Conservation (phyloP, 192 early-diverging fungal species). For the Coemansia guatemalensis region DNA sequence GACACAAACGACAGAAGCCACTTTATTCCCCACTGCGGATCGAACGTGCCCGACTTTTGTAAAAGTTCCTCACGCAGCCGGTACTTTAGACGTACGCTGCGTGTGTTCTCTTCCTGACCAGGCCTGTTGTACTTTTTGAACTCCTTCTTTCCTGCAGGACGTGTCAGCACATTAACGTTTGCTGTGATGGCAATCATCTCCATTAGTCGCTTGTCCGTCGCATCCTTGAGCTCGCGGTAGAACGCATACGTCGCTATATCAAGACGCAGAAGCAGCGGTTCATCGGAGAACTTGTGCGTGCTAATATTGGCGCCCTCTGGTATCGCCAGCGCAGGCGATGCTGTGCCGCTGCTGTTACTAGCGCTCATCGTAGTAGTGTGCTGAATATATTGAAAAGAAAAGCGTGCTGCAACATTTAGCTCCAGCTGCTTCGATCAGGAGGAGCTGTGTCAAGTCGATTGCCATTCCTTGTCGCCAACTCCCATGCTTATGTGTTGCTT, state of each 20-base stretch:
- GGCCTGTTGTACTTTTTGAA: constrained; percentile 28
- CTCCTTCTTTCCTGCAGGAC: constrained; percentile 34
- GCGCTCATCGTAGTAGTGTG: too few relatives aligned
- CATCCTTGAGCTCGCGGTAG: constrained; percentile 12
- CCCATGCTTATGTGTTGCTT: too few relatives aligned
- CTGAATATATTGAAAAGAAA: too few relatives aligned
- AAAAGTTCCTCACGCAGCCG: constrained; percentile 24
- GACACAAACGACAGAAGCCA: constrained; percentile 44
- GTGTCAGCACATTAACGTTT: constrained; percentile 26
- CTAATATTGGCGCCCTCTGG: constrained; percentile 6
- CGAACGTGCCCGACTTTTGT: constrained; percentile 28
- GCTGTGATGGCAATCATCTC: constrained; percentile 24
- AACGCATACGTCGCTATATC: constrained; percentile 35
- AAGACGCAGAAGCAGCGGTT: constrained; percentile 45
- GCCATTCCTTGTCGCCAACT: too few relatives aligned
- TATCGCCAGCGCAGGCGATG: not conserved
- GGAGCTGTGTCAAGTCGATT: too few relatives aligned
- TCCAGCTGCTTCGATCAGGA: too few relatives aligned
- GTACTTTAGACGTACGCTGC: constrained; percentile 37
- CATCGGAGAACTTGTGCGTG: constrained; percentile 18
- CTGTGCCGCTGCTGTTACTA: too few relatives aligned
- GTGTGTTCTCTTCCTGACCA: constrained; percentile 19
- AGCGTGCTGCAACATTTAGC: too few relatives aligned
- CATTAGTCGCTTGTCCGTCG: constrained; percentile 24
- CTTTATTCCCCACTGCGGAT: constrained; percentile 38